Base-by-base conservation (phyloP, 495 filamentous ascomycete genomes). In the Hyphodiscus hymeniophilus region DNA sequence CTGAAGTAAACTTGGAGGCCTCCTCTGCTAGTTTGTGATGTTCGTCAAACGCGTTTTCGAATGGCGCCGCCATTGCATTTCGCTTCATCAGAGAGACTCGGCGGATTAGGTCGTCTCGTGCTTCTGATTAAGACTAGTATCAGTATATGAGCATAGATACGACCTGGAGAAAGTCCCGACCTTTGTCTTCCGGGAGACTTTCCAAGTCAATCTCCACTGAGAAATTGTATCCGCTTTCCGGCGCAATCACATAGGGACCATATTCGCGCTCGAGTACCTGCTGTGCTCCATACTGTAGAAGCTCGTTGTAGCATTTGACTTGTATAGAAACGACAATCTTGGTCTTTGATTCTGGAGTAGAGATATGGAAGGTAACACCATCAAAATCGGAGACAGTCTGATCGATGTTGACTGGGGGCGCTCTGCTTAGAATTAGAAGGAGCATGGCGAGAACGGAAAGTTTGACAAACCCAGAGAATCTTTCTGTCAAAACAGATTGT, bases 331-430 rank as follows among this genome's bases (percentile, higher is more conserved):
- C 80, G 38, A 92, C 75, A 58, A 97, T 95, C 68, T 89, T 85
- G 33, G 87, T 80, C 73, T 94, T 96, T 45, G 81, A 71, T 60
- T 95, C 87, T 24, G 89, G 94, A 7, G 92, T 99, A 22, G 89
- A 96, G 52, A 99, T 82, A 66, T 99, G 92, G 69, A 96, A 99
- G 50, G 84, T 92, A 45, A 95, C 91, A 55, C 89, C 89, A 64
- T 99, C 92, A 63, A 99, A 99, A 64, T 99, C 92, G 56, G 90
- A 96, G 36, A 92, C 90, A 47, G 94, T 83, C 70, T 99, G 92
- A 68, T 97, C 94, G 67, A 99, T 91, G 60, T 84, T 84, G 36
- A 80, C 76, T 36, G 87, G 89, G 40, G 85, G 69, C 53, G 85
- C 80, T 67, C 92, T 95, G 66, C 49, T 56, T 49, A 53, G 46